Evolutionary conservation across 345 rosid genomes (phyloP), one percentile per base, ranked within the genome.

Genomic region (Bruguiera parviflora): DNA sequence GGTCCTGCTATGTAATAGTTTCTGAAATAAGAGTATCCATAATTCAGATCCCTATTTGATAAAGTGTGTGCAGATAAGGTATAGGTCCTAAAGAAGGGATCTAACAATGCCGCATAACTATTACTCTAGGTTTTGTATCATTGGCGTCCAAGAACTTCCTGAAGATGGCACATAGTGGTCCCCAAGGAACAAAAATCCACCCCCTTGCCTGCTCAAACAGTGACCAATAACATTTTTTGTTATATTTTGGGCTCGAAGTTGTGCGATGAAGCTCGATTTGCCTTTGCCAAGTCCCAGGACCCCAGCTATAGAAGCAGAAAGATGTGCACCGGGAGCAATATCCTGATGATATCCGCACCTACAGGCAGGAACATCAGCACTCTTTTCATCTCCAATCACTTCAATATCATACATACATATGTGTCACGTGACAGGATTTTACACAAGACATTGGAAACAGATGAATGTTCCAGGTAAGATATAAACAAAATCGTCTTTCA

Each of bases 311-410:
- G 89, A 70, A 73, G 93, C 88, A 25, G 93, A 88, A 71, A 87
- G 31, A 53, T 74, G 79, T 28, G 80, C 78, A 55, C 86, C 81
- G 0, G 81, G 2, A 24, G 59, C 88, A 69, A 71, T 59, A 1
- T 78, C 70, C 71, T 84, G 90, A 79, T 95, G 78, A 76, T 91
- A 95, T 55, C 93, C 97, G 66, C 99, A 95, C 64, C 99, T 91
- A 71, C 65, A 61, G 27, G 61, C 43, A 63, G 68, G 35, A 73
- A 8, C 57, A 62, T 47, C 59, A 69, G 53, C 27, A 25, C n/a
- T 33, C 68, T 10, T 56, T 24, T 25, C 22, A 21, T 56, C 29
- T 56, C 59, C 3, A 43, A 0, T 43, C 49, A 22, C 16, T 18
- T 56, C 59, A 21, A 10, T 2, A 21, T 56, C 18, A 22, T 24